Percentiles rank a stretch among this genome's conserved stretches.
Evolutionary conservation across 306 rosid genomes (phyloP).

Genomic region (Biancaea sappan): DNA sequence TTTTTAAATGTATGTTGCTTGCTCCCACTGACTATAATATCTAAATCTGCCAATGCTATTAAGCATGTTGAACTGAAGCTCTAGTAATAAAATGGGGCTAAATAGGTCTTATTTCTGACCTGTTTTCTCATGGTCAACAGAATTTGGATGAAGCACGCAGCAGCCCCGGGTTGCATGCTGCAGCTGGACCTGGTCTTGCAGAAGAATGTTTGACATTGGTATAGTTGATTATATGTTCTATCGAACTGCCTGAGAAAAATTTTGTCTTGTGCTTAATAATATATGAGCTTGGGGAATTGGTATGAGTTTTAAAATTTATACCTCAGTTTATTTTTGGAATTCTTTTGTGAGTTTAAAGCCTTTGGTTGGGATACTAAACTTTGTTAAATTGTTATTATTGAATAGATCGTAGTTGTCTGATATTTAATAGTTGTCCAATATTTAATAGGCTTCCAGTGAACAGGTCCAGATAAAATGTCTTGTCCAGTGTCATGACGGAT

Average conservation of each 20-base stretch:
- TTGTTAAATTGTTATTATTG: background rate
- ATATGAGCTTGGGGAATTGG: conserved; percentile 9
- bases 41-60: background rate
- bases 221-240: conserved; percentile 24
- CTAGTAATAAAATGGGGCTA: conserved; percentile 8
- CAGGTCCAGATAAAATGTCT: background rate
- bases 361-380: conserved; percentile 13
- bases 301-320: conserved; percentile 8
- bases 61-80: conserved; percentile 27
- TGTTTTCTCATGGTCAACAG: conserved; percentile 51
- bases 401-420: background rate
- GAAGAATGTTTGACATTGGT: conserved; percentile 97
- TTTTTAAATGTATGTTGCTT: background rate
- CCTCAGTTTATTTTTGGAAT: conserved; percentile 20
- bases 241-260: conserved; percentile 24
- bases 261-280: background rate
- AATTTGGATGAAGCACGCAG: conserved; percentile 96
- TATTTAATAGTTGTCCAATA: background rate
- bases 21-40: background rate
- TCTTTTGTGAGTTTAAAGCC: conserved; percentile 2
- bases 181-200: conserved; percentile 97
- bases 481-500: background rate
- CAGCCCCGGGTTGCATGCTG: conserved; percentile 92
- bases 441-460: background rate
- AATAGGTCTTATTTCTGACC: conserved; percentile 26